A percentile compares a stretch with the other conserved stretches of the same genome.
phyloP scores from a whole-genome alignment of 768 basidiomycete species.

The Naganishia vishniacii region DNA sequence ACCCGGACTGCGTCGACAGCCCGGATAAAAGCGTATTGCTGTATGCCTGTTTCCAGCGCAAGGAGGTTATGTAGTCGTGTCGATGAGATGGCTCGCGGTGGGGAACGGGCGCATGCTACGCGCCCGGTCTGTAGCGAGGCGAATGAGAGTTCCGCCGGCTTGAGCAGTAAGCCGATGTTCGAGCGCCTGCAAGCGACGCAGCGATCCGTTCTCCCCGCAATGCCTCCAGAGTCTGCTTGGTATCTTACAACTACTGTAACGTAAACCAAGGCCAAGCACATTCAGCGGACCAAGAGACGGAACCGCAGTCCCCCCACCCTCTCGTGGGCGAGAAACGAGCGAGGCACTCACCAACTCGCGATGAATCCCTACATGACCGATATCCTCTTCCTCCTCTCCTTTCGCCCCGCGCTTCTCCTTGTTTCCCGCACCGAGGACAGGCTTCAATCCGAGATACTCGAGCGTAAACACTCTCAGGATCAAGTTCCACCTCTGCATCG shows the following conservation, averaged over 20 bases:
- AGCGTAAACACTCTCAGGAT: constrained; percentile 79
- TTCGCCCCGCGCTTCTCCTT: background rate
- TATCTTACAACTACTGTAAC: constrained; percentile 14
- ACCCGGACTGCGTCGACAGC: constrained; percentile 8
- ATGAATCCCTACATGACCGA: background rate
- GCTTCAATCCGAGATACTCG: constrained; percentile 68
- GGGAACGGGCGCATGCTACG: too few species aligned
- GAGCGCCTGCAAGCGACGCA: too few species aligned
- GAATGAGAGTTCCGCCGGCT: too few species aligned
- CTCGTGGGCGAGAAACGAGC: too few species aligned
- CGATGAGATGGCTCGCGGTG: too few species aligned
- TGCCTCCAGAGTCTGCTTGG: background rate
- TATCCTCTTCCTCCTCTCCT: background rate
- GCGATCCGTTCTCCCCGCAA: too few species aligned
- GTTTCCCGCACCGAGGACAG: background rate
- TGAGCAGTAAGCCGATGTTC: too few species aligned
- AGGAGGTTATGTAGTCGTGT: background rate
- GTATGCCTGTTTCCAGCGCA: constrained; percentile 14
- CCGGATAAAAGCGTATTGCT: constrained; percentile 4
- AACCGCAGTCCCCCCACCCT: too few species aligned
- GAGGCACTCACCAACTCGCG: constrained; percentile 5
- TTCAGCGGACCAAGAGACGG: too few species aligned
- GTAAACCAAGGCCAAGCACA: too few species aligned
- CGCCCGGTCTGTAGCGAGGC: too few species aligned
- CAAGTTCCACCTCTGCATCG: constrained; percentile 83